These are phyloP conservation scores for Xanthoconium separans DNA, from an alignment of 1,284 basidiomycete species.

Conservation along the genomic window DNA sequence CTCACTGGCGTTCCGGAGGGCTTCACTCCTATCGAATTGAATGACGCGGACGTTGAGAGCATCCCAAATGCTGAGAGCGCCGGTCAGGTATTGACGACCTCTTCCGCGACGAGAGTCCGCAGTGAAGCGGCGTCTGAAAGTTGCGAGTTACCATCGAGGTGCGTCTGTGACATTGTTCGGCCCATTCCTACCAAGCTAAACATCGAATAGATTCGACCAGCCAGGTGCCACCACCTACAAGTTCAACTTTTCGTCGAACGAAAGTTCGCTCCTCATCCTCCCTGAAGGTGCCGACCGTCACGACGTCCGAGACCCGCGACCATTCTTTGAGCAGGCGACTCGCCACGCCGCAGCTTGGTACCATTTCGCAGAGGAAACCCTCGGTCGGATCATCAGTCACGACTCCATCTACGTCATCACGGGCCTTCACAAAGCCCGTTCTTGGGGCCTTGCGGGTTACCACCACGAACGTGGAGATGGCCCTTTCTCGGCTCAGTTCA, in stretches of 20 bases:
- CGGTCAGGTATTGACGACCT: conserved; percentile 12
- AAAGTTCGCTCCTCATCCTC: conserved; percentile 28
- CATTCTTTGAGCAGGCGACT: conserved; percentile 19
- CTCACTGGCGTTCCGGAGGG: conserved; percentile 19
- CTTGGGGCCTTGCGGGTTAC: conserved; percentile 24
- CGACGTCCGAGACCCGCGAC: conserved; percentile 15
- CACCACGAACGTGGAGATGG: conserved; percentile 8
- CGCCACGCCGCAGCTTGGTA: conserved; percentile 24
- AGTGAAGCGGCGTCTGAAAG: neutral
- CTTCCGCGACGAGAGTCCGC: conserved; percentile 14
- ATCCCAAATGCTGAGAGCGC: conserved; percentile 7
- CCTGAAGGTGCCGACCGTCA: conserved; percentile 25
- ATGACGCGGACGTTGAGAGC: conserved; percentile 16
- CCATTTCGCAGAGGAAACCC: conserved; percentile 20
- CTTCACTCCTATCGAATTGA: conserved; percentile 18
- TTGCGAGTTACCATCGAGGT: conserved; percentile 10
- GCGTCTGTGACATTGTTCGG: neutral
- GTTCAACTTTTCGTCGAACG: conserved; percentile 21
- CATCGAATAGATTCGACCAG: conserved; percentile 6
- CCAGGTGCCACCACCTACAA: neutral
- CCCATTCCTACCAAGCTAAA: neutral
- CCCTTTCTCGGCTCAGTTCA: conserved; percentile 20
- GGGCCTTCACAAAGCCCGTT: conserved; percentile 25
- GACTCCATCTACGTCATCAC: conserved; percentile 29
- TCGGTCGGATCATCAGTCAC: conserved; percentile 23